Evolutionary conservation across 1,284 basidiomycete genomes (phyloP).

Genomic region (Ustilago sp.): DNA sequence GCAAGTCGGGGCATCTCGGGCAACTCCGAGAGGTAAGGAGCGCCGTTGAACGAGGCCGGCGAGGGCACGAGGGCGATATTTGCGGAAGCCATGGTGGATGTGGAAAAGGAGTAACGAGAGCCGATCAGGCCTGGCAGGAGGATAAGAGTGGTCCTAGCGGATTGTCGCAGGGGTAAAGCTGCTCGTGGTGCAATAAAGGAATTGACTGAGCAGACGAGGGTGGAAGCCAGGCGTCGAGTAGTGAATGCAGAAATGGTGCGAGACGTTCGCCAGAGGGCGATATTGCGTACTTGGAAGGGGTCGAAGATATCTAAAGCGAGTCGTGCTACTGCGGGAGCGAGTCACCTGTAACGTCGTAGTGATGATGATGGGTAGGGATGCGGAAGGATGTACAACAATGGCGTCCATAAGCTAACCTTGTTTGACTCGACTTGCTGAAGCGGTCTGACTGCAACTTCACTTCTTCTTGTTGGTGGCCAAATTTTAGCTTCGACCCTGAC

Average conservation of each 20-base stretch:
- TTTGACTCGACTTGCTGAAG: slow-evolving; percentile 4
- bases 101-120: slow-evolving; percentile 20
- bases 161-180: slow-evolving; percentile 1
- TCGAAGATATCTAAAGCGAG: neutral
- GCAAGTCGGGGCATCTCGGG: slow-evolving; percentile 63
- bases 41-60: slow-evolving; percentile 71
- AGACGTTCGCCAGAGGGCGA: slow-evolving; percentile 9
- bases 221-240: slow-evolving; percentile 32
- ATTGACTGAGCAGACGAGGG: slow-evolving; percentile 22
- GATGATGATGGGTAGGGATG: neutral
- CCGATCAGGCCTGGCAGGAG: neutral
- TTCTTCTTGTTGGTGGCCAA: slow-evolving; percentile 21
- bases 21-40: slow-evolving; percentile 62
- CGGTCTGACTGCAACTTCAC: slow-evolving; percentile 9
- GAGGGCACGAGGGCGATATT: slow-evolving; percentile 49
- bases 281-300: neutral
- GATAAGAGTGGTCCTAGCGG: neutral
- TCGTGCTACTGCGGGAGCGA: neutral
- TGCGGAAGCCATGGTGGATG: slow-evolving; percentile 44
- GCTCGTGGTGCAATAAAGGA: slow-evolving; percentile 16
- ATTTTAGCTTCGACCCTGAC: slow-evolving; percentile 11
- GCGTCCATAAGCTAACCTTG: neutral
- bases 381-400: neutral
- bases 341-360: neutral
- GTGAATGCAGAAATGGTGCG: slow-evolving; percentile 32